Base-by-base conservation (phyloP, 78 protist genomes). In the Guillardia theta region DNA sequence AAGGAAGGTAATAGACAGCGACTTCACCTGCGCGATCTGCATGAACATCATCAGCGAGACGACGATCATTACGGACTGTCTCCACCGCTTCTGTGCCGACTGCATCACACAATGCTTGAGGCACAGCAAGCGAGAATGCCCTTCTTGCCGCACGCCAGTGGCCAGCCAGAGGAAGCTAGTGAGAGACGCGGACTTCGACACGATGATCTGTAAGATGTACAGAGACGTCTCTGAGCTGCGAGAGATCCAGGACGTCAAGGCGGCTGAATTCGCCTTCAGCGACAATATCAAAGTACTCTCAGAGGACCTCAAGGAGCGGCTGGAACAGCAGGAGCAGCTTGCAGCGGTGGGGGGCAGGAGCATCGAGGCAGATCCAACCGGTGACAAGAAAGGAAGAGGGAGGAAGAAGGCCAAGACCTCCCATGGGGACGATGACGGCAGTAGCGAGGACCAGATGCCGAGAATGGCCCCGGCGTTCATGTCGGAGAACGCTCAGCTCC, bases 61-160 rank as follows among this genome's bases (percentile, higher is more conserved):
- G 41, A 70, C 41, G 41, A 70, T 33, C 33, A 70, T 70, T 43
- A 24, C 83, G n/a, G 83, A 70, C 36, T 70, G 83, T 43, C 22
- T 70, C 21, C 83, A 70, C 36, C 83, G 83, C 83, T 70, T 70
- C 83, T 70, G 83, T 43, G n/a, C 83, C 6, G 83, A 70, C 83
- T 70, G 83, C 41, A 70, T 70, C 41, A 24, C 46, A 1, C 83
- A 70, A 43, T 36, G 83, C 83, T 33, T 70, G 83, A 36, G 83
- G 3, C 83, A 36, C 36, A 33, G 46, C 9, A 70, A 70, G 41
- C n/a, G 22, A 18, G 83, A 70, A 6, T 70, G 83, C 41, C 83
- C 83, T 70, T 70, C 83, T 0, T 70, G 83, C 6, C 83, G 83
- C 41, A 70, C 83, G 41, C 83, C 83, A 36, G 9, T 12, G 15